These are phyloP conservation scores for Talaromyces nanjingensis DNA, from an alignment of 495 filamentous ascomycete genomes.

Conservation along the genomic window DNA sequence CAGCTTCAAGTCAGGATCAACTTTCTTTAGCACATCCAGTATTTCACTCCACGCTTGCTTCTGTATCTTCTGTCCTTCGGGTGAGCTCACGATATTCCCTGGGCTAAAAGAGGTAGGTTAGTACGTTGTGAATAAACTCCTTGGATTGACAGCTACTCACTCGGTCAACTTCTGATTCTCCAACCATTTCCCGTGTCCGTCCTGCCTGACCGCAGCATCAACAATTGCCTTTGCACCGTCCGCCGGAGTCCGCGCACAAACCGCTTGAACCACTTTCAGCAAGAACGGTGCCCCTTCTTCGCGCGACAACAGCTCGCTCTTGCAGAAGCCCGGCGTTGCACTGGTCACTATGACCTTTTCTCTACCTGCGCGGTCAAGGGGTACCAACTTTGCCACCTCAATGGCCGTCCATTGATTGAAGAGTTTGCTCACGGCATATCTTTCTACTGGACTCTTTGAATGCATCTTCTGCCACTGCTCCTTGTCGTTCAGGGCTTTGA, in stretches of 20 bases:
- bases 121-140: neutral
- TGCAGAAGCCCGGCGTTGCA: slow-evolving; percentile 15
- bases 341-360: slow-evolving; percentile 14
- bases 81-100: slow-evolving; percentile 9
- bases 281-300: slow-evolving; percentile 13
- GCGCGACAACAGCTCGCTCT: slow-evolving; percentile 13
- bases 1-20: neutral
- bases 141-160: slow-evolving; percentile 10
- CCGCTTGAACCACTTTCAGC: slow-evolving; percentile 11
- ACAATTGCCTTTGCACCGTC: slow-evolving; percentile 19
- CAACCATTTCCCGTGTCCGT: slow-evolving; percentile 15
- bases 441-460: neutral
- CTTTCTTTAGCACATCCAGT: slow-evolving; percentile 2
- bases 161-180: slow-evolving; percentile 14
- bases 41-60: slow-evolving; percentile 15
- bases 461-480: slow-evolving; percentile 11
- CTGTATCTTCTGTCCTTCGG: slow-evolving; percentile 3
- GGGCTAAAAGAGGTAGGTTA: slow-evolving; percentile 7
- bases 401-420: slow-evolving; percentile 13
- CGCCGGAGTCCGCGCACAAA: slow-evolving; percentile 16
- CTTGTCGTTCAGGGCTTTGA: slow-evolving; percentile 9
- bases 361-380: slow-evolving; percentile 3
- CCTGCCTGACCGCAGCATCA: slow-evolving; percentile 11
- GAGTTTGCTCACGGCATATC: slow-evolving; percentile 16
- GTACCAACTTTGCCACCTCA: slow-evolving; percentile 10